Base-by-base conservation (phyloP, 805 yeast species). In the Zygosaccharomyces lentus region DNA sequence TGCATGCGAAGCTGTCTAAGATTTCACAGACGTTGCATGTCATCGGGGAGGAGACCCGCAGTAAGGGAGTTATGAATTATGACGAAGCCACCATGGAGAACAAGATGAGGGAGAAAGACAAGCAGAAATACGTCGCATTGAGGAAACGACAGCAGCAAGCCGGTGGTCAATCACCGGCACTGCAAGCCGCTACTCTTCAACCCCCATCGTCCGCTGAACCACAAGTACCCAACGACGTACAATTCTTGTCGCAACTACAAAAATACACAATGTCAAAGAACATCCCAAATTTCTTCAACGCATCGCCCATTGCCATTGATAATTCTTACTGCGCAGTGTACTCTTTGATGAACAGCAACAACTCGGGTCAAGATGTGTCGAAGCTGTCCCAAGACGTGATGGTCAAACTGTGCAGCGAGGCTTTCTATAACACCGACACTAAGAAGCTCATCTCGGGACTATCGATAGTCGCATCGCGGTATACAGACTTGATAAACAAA, bases 301-400 rank as follows among this genome's bases (percentile, higher is more conserved):
- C 63, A 26, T 60, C 70, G 49, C 51, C 69, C 37, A 46, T 63
- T 48, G 69, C 77, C 1, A 63, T 68, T 27, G 68, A 67, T 47
- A 65, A 66, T 44, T 65, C 73, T n/a, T 87, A 82, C 61, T 76
- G 82, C 42, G 70, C 81, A 12, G 67, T 90, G 34, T 93, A 78
- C 61, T 77, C 82, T 23, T 72, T 91, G 48, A 81, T 84, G 26
- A 66, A 70, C 34, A 80, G 82, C 57, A 81, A 82, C 41, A 68
- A 87, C 47, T 74, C 79, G 26, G 74, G 74, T 31, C 84, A 87
- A 59, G 91, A 91, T 61, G 77, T 87, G 45, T 73, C 87, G 2
- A 68, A 77, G 8, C 68, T 93, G 6, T 84, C 93, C 4, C 76
- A 75, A 17, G 78, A 80, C 41, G 71, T 84, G 1, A 74, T 89